phyloP scores from a whole-genome alignment of 495 filamentous ascomycete genomes.

The Neurospora tetraspora region DNA sequence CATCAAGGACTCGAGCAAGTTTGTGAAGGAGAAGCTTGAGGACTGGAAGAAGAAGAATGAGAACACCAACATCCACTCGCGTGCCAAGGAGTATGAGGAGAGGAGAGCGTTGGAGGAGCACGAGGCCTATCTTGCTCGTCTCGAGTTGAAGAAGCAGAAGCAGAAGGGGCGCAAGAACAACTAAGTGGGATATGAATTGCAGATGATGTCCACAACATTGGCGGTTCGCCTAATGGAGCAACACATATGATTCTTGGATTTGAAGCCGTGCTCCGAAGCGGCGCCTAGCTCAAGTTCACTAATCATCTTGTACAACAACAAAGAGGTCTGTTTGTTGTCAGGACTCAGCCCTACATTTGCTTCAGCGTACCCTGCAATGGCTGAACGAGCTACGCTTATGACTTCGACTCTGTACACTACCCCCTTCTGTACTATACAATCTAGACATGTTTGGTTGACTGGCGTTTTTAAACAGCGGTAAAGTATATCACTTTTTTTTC shows the following conservation, averaged over 20 bases:
- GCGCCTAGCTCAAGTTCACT: not conserved
- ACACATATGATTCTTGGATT: not conserved
- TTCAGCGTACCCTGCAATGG: not conserved
- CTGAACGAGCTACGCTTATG: not conserved
- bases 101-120: slow-evolving; percentile 35
- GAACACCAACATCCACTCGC: slow-evolving; percentile 11
- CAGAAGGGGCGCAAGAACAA: slow-evolving; percentile 2
- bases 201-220: not conserved
- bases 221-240: not conserved
- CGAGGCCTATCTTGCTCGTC: slow-evolving; percentile 24
- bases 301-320: not conserved
- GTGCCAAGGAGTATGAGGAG: slow-evolving; percentile 36
- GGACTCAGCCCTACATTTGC: not conserved
- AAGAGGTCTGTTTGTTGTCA: not conserved
- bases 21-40: slow-evolving; percentile 28
- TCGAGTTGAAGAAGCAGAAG: slow-evolving; percentile 15
- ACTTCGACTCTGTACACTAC: not conserved
- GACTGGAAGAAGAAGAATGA: slow-evolving; percentile 14
- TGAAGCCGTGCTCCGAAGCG: not conserved
- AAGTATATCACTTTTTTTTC: not conserved
- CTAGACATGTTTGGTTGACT: not conserved
- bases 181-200: not conserved
- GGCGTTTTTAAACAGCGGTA: not conserved
- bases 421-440: not conserved
- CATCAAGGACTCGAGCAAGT: slow-evolving; percentile 16